Percentiles rank a stretch among this genome's conserved stretches.
Evolutionary conservation across 305 asterid species (phyloP).

Genomic region (Fraxinus ornus): DNA sequence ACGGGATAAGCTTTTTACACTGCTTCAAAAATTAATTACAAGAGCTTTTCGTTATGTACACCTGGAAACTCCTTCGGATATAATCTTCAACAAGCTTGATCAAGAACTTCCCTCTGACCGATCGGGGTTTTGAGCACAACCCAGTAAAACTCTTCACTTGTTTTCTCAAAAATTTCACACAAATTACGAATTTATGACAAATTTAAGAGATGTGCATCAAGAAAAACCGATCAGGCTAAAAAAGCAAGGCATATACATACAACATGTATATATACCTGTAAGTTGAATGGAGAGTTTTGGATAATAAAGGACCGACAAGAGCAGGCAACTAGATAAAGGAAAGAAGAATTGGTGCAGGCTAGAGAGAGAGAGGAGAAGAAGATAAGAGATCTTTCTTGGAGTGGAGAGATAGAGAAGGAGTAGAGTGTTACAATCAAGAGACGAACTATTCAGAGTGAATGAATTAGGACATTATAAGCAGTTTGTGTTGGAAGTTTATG

Average conservation of each 20-base stretch:
- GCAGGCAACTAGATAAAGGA: not conserved
- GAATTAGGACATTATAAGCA: not conserved
- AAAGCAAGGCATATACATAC: not conserved
- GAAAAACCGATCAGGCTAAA: not conserved
- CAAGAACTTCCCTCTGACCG: not conserved
- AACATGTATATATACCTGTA: not conserved
- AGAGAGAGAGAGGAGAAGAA: not conserved
- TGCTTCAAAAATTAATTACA: not conserved
- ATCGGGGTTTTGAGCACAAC: not conserved
- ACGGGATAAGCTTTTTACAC: not conserved
- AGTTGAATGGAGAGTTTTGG: not conserved
- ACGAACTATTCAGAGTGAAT: not conserved
- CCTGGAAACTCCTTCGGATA: not conserved
- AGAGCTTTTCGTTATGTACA: not conserved
- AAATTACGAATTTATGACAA: not conserved
- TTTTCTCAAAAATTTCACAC: not conserved
- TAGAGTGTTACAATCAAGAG: not conserved
- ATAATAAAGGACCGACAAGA: not conserved
- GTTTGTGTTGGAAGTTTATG: not conserved
- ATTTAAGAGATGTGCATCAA: not conserved
- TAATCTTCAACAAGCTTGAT: not conserved
- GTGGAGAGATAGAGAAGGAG: not conserved
- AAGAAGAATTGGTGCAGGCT: not conserved
- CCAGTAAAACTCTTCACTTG: not conserved
- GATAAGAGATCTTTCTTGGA: not conserved